Conservation (phyloP, 2,329 filamentous ascomycete species). For the Neofusicoccum cordaticola region DNA sequence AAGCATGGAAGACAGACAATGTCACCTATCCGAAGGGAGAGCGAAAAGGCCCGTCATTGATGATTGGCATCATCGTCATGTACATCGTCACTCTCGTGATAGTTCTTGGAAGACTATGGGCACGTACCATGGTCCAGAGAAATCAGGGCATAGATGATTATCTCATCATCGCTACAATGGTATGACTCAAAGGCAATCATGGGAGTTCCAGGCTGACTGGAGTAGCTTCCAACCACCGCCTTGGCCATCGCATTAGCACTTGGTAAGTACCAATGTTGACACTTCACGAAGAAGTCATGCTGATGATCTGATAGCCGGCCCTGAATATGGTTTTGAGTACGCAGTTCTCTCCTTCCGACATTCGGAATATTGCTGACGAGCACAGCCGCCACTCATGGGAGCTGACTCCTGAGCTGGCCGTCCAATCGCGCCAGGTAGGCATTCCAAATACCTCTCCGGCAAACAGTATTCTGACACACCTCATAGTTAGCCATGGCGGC, state of each 20-base stretch:
- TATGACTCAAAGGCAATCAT: background rate
- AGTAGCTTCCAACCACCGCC: background rate
- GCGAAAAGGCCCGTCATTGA: background rate
- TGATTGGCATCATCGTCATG: background rate
- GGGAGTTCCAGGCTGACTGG: background rate
- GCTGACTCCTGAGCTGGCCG: background rate
- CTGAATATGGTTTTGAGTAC: conserved; percentile 1
- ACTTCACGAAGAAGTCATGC: background rate
- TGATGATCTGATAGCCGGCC: background rate
- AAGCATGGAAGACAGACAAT: background rate
- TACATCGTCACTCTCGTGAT: background rate
- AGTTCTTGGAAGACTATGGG: background rate
- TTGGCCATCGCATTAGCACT: background rate
- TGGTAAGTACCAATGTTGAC: background rate
- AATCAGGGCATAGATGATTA: conserved; percentile 3
- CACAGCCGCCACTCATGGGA: conserved; percentile 7
- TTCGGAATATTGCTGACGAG: background rate
- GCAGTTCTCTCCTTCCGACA: background rate
- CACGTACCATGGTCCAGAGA: background rate
- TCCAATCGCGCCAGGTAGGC: background rate
- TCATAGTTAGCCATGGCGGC: conserved; percentile 23
- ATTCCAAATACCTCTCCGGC: background rate
- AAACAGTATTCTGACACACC: background rate
- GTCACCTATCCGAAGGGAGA: background rate
- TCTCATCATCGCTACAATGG: conserved; percentile 2